Evolutionary conservation across 2,329 filamentous ascomycete species (phyloP).

Genomic region (Thielaviopsis populi): DNA sequence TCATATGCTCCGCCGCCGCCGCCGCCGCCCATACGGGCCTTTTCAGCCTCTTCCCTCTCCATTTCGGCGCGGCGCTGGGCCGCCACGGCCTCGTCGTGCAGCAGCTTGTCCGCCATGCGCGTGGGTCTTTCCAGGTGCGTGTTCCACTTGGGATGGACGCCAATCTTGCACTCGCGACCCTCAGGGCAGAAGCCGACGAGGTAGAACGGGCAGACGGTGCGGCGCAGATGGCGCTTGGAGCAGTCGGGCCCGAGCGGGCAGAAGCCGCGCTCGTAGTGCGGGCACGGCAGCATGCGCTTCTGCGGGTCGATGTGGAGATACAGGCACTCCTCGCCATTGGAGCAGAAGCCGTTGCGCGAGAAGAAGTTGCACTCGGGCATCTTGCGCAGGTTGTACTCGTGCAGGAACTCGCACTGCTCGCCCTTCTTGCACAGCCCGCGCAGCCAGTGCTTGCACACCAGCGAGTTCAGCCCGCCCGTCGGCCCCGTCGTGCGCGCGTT

Average conservation of each 20-base stretch:
- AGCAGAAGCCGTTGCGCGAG: conserved; percentile 82
- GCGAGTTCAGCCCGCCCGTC: conserved; percentile 51
- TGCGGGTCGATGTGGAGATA: conserved; percentile 82
- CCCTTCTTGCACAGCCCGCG: conserved; percentile 96
- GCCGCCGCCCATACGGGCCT: conserved; percentile 13
- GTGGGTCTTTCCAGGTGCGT: conserved; percentile 61
- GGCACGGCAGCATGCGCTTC: conserved; percentile 63
- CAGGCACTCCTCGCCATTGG: conserved; percentile 90
- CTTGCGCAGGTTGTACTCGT: conserved; percentile 95
- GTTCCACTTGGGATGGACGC: conserved; percentile 71
- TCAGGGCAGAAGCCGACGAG: conserved; percentile 91
- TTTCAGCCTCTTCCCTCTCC: conserved; percentile 12
- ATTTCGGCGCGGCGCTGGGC: conserved; percentile 24
- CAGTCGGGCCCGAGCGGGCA: conserved; percentile 81
- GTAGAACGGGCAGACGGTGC: conserved; percentile 69
- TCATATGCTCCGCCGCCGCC: conserved; percentile 27
- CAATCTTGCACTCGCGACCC: conserved; percentile 56
- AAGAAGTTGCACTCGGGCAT: conserved; percentile 99
- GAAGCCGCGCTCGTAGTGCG: conserved; percentile 89
- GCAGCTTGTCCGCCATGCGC: conserved; percentile 51
- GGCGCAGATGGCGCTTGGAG: conserved; percentile 74
- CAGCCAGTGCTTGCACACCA: conserved; percentile 98
- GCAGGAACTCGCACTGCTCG: conserved; percentile 89
- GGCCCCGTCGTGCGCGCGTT: conserved; percentile 26
- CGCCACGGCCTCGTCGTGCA: conserved; percentile 30